Evolutionary conservation across 306 rosid genomes (phyloP).

Genomic region (Inga laurina): DNA sequence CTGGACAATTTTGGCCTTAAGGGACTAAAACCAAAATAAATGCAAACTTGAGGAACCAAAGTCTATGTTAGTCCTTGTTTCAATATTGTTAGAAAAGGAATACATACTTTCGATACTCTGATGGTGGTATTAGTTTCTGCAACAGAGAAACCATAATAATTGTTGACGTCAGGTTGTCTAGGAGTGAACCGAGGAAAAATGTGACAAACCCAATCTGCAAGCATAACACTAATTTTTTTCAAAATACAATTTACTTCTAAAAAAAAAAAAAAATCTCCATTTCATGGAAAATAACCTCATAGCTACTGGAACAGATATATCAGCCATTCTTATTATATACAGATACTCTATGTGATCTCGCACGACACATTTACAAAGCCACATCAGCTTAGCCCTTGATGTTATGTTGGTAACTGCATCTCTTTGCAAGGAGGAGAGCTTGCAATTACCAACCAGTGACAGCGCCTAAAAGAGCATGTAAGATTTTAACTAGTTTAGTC

Average conservation of each 20-base stretch:
- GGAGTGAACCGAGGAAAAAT: no score
- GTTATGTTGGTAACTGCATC: neutral
- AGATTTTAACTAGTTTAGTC: neutral
- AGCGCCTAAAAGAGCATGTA: neutral
- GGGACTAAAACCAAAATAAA: no score
- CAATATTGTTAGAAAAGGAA: neutral
- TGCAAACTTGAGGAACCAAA: no score
- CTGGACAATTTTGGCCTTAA: no score
- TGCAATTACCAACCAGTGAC: constrained; percentile 12
- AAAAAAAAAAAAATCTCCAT: no score
- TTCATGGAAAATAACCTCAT: neutral
- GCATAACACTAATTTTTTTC: no score
- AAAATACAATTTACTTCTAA: constrained; percentile 16
- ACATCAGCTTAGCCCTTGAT: neutral
- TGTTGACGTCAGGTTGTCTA: no score
- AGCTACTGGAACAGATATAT: neutral
- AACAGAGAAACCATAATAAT: no score
- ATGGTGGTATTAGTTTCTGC: constrained; percentile 47
- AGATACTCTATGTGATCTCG: neutral
- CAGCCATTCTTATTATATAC: neutral
- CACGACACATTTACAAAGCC: constrained; percentile 13
- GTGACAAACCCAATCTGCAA: no score
- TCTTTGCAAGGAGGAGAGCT: neutral
- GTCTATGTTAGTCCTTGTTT: no score
- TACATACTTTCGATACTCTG: constrained; percentile 89